A percentile compares a stretch with the other conserved stretches of the same genome.
Evolutionary conservation across 257 asterid genomes (phyloP).

Genomic region (Solanum bulbocastanum): DNA sequence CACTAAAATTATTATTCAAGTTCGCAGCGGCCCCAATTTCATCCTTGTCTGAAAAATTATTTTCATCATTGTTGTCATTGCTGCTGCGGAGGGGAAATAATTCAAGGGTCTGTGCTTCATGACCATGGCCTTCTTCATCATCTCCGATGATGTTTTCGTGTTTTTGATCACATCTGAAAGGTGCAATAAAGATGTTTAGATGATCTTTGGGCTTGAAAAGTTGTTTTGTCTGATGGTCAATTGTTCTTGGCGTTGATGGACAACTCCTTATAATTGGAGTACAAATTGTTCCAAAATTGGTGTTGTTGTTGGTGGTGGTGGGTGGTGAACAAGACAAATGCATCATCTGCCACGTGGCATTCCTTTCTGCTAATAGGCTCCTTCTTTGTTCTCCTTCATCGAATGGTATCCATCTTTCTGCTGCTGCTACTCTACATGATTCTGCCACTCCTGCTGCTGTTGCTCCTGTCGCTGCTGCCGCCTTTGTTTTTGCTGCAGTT

Average conservation of each 20-base stretch:
- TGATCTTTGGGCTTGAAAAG: constrained; percentile 8
- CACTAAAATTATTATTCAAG: neutral
- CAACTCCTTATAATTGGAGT: neutral
- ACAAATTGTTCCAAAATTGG: constrained; percentile 2
- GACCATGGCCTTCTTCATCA: neutral
- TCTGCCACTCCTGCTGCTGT: constrained; percentile 39
- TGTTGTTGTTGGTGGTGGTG: constrained; percentile 14
- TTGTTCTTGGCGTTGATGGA: constrained; percentile 2
- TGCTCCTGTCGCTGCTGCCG: constrained; percentile 38
- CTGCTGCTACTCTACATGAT: constrained; percentile 37
- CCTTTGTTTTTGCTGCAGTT: constrained; percentile 26
- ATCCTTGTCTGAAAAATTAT: neutral
- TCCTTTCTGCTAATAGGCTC: constrained; percentile 28
- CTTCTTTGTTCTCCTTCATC: constrained; percentile 39
- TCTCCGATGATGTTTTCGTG: neutral
- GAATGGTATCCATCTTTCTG: constrained; percentile 69
- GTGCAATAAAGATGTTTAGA: constrained; percentile 20
- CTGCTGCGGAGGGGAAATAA: constrained; percentile 55
- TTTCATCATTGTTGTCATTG: neutral
- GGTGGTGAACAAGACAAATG: constrained; percentile 42
- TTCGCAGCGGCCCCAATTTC: constrained; percentile 7
- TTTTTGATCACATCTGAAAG: constrained; percentile 3
- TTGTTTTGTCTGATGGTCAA: constrained; percentile 3
- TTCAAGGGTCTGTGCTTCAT: constrained; percentile 59
- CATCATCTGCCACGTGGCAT: constrained; percentile 77